Evolutionary conservation across 805 yeast genomes (phyloP), one percentile per base, ranked within the genome.

Genomic region (Kuraishia molischiana): DNA sequence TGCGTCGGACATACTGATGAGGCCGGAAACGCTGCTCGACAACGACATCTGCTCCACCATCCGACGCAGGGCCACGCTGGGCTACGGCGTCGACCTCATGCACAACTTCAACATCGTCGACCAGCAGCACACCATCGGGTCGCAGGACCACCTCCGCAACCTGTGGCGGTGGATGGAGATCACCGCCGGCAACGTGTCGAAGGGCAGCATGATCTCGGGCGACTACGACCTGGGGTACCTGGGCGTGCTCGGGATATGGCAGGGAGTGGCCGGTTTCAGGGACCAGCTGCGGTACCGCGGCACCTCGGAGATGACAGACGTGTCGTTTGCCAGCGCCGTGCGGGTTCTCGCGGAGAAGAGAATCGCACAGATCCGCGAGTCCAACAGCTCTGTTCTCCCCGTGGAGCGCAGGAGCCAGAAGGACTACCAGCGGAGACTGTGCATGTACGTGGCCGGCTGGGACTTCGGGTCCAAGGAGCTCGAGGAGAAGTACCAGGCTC

Each of bases 81-180:
- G 90, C 0, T 89, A 89, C 51, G 82, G 85, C 0, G 60, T 77
- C 10, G 82, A 81, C 49, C 75, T 85, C 29, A 71, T 70, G 34
- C 61, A 59, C 20, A 89, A 89, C 41, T 70, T 80, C 32, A 65
- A 68, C 14, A 64, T 84, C 19, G 60, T 78, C 29, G 85, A 74
- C 43, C 63, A 62, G 21, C 53, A 76, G 24, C 69, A 66, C 38
- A 60, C 67, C 2, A 54, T 76, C 19, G 72, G 72, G 37, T 74
- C 77, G 34, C 69, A 64, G 37, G 60, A 63, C n/a, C 82, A 74
- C 44, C 61, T 81, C 36, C 64, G 81, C 43, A 80, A 85, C 47
- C 81, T 95, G 0, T 90, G 97, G 97, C 78, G 81, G 51, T 90
- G 97, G 97, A 60, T 90, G 24, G 72, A 76, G 1, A 72, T 84